Conservation (phyloP, 352 stramenopile species). For the Phytophthora megakarya region DNA sequence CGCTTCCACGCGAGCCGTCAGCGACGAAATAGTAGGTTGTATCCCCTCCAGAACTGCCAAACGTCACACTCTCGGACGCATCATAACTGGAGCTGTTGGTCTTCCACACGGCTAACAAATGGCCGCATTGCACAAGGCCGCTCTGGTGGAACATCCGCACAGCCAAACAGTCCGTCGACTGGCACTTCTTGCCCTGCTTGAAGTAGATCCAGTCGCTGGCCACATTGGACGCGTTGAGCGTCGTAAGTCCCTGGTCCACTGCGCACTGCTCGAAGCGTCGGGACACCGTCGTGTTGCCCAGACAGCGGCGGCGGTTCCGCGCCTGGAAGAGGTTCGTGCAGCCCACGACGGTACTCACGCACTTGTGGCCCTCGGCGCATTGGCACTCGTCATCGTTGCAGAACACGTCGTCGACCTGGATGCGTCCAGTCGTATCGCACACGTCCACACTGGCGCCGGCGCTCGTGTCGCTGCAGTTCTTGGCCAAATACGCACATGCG, state of each 20-base stretch:
- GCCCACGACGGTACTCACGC: conserved; percentile 68
- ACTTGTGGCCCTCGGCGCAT: conserved; percentile 56
- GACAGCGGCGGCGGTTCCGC: conserved; percentile 68
- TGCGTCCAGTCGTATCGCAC: conserved; percentile 55
- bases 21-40: conserved; percentile 71
- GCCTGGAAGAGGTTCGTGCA: conserved; percentile 76
- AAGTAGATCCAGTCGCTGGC: conserved; percentile 74
- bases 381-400: conserved; percentile 65
- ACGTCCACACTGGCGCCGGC: conserved; percentile 36
- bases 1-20: conserved; percentile 65
- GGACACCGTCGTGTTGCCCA: conserved; percentile 51
- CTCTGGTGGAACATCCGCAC: conserved; percentile 67
- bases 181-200: conserved; percentile 54
- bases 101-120: conserved; percentile 74
- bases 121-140: conserved; percentile 67
- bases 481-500: conserved; percentile 65
- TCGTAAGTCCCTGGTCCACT: conserved; percentile 49
- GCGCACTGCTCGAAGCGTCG: conserved; percentile 62
- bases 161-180: conserved; percentile 65
- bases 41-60: conserved; percentile 17
- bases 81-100: conserved; percentile 36
- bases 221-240: conserved; percentile 54
- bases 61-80: conserved; percentile 13
- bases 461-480: conserved; percentile 55
- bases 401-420: conserved; percentile 86